Evolutionary conservation across 495 filamentous ascomycete species (phyloP), one percentile per base, ranked within the genome.

Genomic region (Trichoderma virens): DNA sequence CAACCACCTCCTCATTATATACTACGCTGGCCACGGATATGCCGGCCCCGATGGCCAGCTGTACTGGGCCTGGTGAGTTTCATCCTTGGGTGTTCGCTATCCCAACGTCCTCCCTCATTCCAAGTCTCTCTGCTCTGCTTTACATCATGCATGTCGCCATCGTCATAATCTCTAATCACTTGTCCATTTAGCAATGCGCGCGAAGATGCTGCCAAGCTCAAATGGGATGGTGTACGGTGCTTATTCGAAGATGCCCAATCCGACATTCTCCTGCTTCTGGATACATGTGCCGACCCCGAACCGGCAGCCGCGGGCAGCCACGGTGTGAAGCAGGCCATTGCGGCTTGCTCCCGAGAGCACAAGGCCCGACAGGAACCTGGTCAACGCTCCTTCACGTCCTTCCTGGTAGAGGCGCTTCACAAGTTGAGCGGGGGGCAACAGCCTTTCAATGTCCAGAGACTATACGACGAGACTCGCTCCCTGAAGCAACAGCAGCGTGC

Each of bases 1-100:
- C 3, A 80, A 83, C 63, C 82, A 84, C 60, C 78, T 85, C 0
- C 69, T 83, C 64, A 81, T 85, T 64, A 78, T 85, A 65, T 83
- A 83, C 68, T 85, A 85, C 67, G 82, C 80, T 38, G 82, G 82
- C 14, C 73, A 82, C 66, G 79, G 81, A 20, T 80, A 74, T 65
- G 71, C 81, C 61, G 78, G 80, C 2, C 64, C 73, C 6, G 80
- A 85, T 66, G 76, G 78, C 65, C 80, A 82, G 66, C 73, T 83
- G 4, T 83, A 80, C 65, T 84, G 82, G 82, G 79, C 82, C 27
- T 79, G 78, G 82, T 85, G 75, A 67, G 82, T 76, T 5, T 14
- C 51, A 20, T 27, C 30, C 51, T 3, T 23, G 20, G n/a, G 56
- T 27, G 25, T 27, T 60, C 18, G 23, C 13, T 31, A 30, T n/a